Percentiles rank a stretch among this genome's conserved stretches.
Evolutionary conservation across 306 rosid genomes (phyloP).

Genomic region (Dalbergia cultrata): DNA sequence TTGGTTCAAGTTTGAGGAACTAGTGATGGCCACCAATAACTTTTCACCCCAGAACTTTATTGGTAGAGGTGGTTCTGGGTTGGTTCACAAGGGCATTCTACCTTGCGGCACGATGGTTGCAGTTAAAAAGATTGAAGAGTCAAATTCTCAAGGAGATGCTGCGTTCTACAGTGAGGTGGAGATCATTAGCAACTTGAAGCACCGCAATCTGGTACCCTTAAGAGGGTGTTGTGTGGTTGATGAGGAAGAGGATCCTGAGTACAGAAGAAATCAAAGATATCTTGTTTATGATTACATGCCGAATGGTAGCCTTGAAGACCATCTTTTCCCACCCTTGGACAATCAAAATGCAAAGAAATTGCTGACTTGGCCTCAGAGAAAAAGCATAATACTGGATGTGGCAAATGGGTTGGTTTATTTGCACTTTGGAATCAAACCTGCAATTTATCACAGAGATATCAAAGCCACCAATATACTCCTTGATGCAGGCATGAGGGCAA

Average conservation of each 20-base stretch:
- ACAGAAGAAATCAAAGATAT: constrained; percentile 63
- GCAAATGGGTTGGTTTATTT: constrained; percentile 87
- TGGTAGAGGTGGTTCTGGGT: constrained; percentile 90
- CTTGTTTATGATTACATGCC: constrained; percentile 92
- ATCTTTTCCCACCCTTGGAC: constrained; percentile 59
- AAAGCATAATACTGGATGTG: constrained; percentile 84
- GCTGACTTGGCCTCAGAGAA: constrained; percentile 92
- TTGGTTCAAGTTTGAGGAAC: constrained; percentile 90
- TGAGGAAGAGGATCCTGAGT: constrained; percentile 54
- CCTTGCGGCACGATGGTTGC: constrained; percentile 77
- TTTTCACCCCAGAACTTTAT: constrained; percentile 79
- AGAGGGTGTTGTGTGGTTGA: constrained; percentile 92
- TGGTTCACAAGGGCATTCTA: constrained; percentile 78
- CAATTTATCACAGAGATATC: constrained; percentile 90
- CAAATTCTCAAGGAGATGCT: constrained; percentile 73
- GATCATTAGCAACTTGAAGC: constrained; percentile 88
- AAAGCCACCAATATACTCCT: constrained; percentile 89
- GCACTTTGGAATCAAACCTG: constrained; percentile 92
- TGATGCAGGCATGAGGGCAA: constrained; percentile 83
- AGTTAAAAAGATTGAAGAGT: constrained; percentile 80
- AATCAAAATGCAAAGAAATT: constrained; percentile 46
- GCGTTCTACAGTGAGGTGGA: constrained; percentile 90
- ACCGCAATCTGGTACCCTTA: constrained; percentile 82
- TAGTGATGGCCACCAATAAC: constrained; percentile 73
- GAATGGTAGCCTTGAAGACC: constrained; percentile 84